Conservation (phyloP, 2,329 filamentous ascomycete genomes). For the Aciculosporium take region DNA sequence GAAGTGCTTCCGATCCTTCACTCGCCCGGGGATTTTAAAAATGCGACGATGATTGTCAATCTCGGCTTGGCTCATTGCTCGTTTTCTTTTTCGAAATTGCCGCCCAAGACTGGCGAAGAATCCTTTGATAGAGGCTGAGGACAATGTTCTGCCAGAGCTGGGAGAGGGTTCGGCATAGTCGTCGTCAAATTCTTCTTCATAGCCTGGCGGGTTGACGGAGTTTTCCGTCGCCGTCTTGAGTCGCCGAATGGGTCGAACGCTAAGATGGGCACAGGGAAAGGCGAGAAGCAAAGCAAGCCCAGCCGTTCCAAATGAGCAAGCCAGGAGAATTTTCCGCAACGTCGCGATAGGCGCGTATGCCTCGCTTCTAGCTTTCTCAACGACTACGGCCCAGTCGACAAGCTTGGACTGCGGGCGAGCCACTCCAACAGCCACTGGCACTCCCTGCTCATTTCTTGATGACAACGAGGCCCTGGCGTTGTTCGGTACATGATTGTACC, state of each 20-base stretch:
- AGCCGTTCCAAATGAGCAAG: conserved; percentile 71
- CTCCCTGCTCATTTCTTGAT: conserved; percentile 57
- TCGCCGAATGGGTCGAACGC: conserved; percentile 64
- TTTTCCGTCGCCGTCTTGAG: conserved; percentile 63
- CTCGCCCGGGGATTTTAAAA: conserved; percentile 77
- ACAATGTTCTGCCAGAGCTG: conserved; percentile 27
- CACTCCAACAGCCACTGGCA: conserved; percentile 64
- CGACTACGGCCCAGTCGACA: conserved; percentile 69
- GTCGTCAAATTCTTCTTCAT: conserved; percentile 32
- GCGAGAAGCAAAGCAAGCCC: conserved; percentile 58
- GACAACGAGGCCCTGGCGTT: conserved; percentile 56
- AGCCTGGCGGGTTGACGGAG: conserved; percentile 53
- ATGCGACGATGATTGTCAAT: conserved; percentile 31
- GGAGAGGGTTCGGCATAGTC: conserved; percentile 31
- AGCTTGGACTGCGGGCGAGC: conserved; percentile 53
- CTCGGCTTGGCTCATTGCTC: conserved; percentile 12
- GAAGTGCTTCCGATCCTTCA: conserved; percentile 58
- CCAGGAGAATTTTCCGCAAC: conserved; percentile 67
- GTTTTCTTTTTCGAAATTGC: conserved; percentile 20
- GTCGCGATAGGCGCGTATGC: conserved; percentile 62
- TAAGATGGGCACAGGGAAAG: conserved; percentile 67
- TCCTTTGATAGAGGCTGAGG: conserved; percentile 31
- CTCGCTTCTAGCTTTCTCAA: conserved; percentile 62
- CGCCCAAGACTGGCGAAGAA: conserved; percentile 24
- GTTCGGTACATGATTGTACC: conserved; percentile 33